Evolutionary conservation across 2,329 filamentous ascomycete genomes (phyloP), one percentile per base, ranked within the genome.

Genomic region (Ophiocordyceps camponoti-floridani): DNA sequence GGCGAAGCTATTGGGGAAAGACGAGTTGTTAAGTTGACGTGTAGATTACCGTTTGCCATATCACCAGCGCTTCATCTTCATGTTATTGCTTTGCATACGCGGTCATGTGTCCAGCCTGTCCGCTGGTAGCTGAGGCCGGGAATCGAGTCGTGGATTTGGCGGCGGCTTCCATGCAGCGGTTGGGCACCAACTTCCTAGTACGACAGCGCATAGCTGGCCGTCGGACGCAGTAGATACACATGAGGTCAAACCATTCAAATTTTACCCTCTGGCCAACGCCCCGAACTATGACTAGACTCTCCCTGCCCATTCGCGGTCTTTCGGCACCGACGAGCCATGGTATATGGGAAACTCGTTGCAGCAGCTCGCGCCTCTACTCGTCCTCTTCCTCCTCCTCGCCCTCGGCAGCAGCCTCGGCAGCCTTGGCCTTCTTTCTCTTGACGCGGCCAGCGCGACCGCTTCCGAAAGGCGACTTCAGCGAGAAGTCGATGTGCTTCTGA

Each of bases 401-500:
- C 50, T 74, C 84, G 56, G 80, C 84, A 64, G 77, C 82, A 68
- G 81, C 82, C 73, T 93, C 86, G 51, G 87, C 86, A 58, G 91
- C 85, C 76, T 86, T 89, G 68, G 88, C 85, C 88, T 96, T 98
- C 91, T 96, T 98, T 79, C 91, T 93, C 71, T 86, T 82, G 64
- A 95, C 89, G 79, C 91, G 91, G 59, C 91, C 91, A 61, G 87
- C 86, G 61, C 91, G 88, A 65, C 91, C 91, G 67, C 88, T 88
- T 71, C 91, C 91, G 62, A 94, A 95, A 66, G 91, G 89, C 65
- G 89, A 96, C 72, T 82, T 93, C 55, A 98, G 80, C 52, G 91
- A 78, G 69, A 98, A 96, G 78, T 98, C 91, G 62, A 98, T 96
- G 83, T 98, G 91, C 85, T 98, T 98, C 82, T 98, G 91, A 62